Percentiles rank a stretch among this genome's conserved stretches.
Evolutionary conservation across 2,329 filamentous ascomycete genomes (phyloP).

Genomic region (Monosporascus sp.): DNA sequence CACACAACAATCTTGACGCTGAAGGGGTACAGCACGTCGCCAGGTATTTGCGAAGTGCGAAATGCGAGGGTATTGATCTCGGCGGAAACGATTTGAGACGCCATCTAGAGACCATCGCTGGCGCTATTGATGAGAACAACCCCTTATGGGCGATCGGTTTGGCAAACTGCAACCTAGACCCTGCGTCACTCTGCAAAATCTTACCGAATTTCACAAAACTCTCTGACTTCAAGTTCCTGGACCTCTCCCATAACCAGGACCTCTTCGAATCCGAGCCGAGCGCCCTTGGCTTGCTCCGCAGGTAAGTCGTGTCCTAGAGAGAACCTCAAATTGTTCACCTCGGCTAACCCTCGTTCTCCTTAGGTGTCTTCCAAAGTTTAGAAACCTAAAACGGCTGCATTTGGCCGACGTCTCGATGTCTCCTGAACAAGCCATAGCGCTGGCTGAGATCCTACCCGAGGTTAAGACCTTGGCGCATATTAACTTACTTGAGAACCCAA

Average conservation of each 20-base stretch:
- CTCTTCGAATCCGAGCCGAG: slow-evolving; percentile 73
- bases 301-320: slow-evolving; percentile 41
- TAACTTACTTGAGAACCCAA: slow-evolving; percentile 77
- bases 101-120: slow-evolving; percentile 48
- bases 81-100: slow-evolving; percentile 72
- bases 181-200: slow-evolving; percentile 66
- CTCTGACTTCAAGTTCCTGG: slow-evolving; percentile 76
- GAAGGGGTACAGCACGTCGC: slow-evolving; percentile 72
- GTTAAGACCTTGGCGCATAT: slow-evolving; percentile 77
- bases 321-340: neutral
- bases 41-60: slow-evolving; percentile 67
- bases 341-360: slow-evolving; percentile 8
- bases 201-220: slow-evolving; percentile 69
- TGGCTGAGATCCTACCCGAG: slow-evolving; percentile 88
- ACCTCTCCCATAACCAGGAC: slow-evolving; percentile 82
- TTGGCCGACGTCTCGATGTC: slow-evolving; percentile 79
- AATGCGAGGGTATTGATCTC: slow-evolving; percentile 84
- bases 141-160: slow-evolving; percentile 78
- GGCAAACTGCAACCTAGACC: slow-evolving; percentile 76
- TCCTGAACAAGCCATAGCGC: slow-evolving; percentile 81
- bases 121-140: slow-evolving; percentile 46
- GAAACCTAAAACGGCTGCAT: slow-evolving; percentile 76
- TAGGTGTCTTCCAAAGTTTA: slow-evolving; percentile 74
- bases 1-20: slow-evolving; percentile 71
- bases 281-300: slow-evolving; percentile 68